Evolutionary conservation across 441 rosid species (phyloP), one percentile per base, ranked within the genome.

Genomic region (Gossypium schwendimanii): DNA sequence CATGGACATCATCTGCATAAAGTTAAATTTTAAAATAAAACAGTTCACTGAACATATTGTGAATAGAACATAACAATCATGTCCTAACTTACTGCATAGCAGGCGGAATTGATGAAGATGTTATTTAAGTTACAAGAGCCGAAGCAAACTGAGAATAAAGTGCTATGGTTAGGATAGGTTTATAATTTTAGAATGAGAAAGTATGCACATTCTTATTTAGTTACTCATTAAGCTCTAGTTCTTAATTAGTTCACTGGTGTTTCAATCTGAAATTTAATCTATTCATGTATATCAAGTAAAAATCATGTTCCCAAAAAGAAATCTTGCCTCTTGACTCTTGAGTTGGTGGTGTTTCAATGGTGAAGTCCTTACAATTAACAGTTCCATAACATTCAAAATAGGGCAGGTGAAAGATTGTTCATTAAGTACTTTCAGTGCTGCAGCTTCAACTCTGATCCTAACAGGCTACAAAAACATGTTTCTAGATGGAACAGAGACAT

Each of bases 1-100:
- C 97, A 94, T 87, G 80, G 98, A 92, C 97, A 94, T 94, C 94
- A 90, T 87, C 97, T 93, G 86, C 79, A 70, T 66, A 68, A 69
- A 67, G 73, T 63, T 58, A 75, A 70, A 75, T 23, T 64, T 49
- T 72, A 67, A 75, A 15, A 73, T 18, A 52, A 1, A 63, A 33
- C 15, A 2, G 7, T 61, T 26, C 14, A 44, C 17, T 6, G 3
- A 39, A 55, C 21, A 7, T 7, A 33, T 23, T 10, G 17, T 20
- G 28, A 36, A 52, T 28, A 11, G 31, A 15, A 55, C n/a, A 41
- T 3, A 45, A 36, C 10, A 7, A 14, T 6, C 45, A 11, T 23
- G 21, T 54, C 33, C 50, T 57, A 49, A 14, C 15, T 68, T 50
- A 47, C 9, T 33, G 21, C 5, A n/a, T 14, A 10, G 20, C 0